Percentiles rank a stretch among this genome's conserved stretches.
phyloP scores from a whole-genome alignment of 2,329 filamentous ascomycete species.

The Mariannaea elegans region DNA sequence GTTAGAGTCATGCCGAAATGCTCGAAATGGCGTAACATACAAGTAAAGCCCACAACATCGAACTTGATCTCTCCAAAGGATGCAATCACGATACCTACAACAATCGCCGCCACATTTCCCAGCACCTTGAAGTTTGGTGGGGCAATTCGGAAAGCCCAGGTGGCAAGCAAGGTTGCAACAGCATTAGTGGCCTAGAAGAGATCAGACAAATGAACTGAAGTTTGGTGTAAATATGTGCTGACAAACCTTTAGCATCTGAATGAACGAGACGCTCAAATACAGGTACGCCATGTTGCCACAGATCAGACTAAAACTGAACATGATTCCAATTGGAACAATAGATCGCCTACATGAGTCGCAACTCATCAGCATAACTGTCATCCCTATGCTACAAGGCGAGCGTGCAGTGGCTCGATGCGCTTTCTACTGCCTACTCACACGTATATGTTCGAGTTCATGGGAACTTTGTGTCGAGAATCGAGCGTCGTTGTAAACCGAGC shows the following conservation, averaged over 20 bases:
- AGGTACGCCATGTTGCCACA: constrained; percentile 19
- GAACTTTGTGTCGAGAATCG: constrained; percentile 23
- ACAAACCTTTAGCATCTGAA: constrained; percentile 20
- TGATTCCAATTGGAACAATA: constrained; percentile 17
- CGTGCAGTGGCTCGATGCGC: background rate
- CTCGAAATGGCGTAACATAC: background rate
- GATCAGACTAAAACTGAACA: constrained; percentile 23
- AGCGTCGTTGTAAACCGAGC: constrained; percentile 17
- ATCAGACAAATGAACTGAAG: background rate
- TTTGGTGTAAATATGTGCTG: background rate
- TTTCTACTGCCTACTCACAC: background rate
- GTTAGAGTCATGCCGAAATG: background rate
- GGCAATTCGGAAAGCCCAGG: constrained; percentile 19
- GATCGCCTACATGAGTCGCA: background rate
- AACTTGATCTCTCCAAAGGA: constrained; percentile 24
- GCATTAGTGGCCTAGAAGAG: constrained; percentile 14
- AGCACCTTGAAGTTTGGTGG: constrained; percentile 13
- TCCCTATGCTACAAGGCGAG: background rate
- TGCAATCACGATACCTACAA: constrained; percentile 18
- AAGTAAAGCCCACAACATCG: constrained; percentile 11
- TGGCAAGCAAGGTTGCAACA: constrained; percentile 14
- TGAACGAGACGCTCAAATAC: constrained; percentile 21
- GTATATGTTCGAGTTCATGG: constrained; percentile 18
- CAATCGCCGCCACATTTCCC: constrained; percentile 13
- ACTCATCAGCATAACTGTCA: background rate